Conservation (phyloP, 2,329 filamentous ascomycete genomes). For the Fusarium burgessii region DNA sequence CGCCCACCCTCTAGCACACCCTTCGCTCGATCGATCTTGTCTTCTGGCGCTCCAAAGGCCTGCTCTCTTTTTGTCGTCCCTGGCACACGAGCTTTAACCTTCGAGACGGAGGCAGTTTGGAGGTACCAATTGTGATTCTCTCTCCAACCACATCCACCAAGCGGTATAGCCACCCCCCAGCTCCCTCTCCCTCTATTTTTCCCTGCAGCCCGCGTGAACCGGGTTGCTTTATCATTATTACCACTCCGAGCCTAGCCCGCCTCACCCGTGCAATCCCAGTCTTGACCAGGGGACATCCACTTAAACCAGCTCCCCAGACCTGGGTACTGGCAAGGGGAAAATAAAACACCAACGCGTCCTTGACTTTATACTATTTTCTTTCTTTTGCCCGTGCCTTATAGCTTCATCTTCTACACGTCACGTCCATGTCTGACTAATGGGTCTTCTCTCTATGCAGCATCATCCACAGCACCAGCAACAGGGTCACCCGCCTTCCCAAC, state of each 20-base stretch:
- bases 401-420: slow-evolving; percentile 48
- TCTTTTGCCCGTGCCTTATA: slow-evolving; percentile 47
- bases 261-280: slow-evolving; percentile 64
- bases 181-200: slow-evolving; percentile 42
- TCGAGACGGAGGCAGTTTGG: slow-evolving; percentile 30
- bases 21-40: slow-evolving; percentile 48
- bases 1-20: slow-evolving; percentile 45
- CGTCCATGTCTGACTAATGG: slow-evolving; percentile 65
- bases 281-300: slow-evolving; percentile 55
- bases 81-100: slow-evolving; percentile 38
- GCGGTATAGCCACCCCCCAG: slow-evolving; percentile 49
- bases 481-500: slow-evolving; percentile 74
- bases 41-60: slow-evolving; percentile 44
- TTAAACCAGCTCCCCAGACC: slow-evolving; percentile 58
- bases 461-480: slow-evolving; percentile 79
- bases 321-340: slow-evolving; percentile 60
- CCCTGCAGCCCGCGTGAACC: slow-evolving; percentile 48
- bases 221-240: slow-evolving; percentile 55
- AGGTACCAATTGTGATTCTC: slow-evolving; percentile 29
- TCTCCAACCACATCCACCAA: slow-evolving; percentile 40
- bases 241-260: slow-evolving; percentile 60
- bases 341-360: slow-evolving; percentile 65
- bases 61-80: slow-evolving; percentile 38
- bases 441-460: slow-evolving; percentile 76
- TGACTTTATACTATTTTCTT: slow-evolving; percentile 56